These are phyloP conservation scores for Quercus gilva DNA, from an alignment of 306 rosid species.

Conservation along the genomic window DNA sequence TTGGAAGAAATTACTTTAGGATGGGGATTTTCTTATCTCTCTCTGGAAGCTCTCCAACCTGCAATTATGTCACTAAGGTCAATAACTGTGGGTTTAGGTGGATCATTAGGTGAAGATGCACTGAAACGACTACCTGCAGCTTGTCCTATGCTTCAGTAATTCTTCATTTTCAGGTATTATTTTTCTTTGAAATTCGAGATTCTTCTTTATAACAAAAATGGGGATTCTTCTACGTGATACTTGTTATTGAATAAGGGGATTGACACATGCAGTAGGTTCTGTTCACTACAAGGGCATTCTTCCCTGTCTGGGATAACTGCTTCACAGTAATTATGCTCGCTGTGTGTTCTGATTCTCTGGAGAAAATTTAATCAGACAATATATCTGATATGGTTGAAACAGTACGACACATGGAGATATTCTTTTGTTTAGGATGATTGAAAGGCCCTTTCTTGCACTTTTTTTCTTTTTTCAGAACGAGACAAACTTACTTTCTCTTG, in stretches of 20 bases:
- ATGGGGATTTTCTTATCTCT: slow-evolving; percentile 73
- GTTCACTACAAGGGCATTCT: not conserved
- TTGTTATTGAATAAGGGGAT: no score
- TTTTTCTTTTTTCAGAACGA: not conserved
- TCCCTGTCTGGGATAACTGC: not conserved
- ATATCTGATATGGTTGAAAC: not conserved
- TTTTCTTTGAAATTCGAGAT: slow-evolving; percentile 22
- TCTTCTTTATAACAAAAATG: not conserved
- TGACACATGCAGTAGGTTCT: no score
- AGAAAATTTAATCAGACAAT: not conserved
- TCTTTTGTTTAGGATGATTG: not conserved
- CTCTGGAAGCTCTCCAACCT: slow-evolving; percentile 61
- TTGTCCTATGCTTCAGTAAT: slow-evolving; percentile 58
- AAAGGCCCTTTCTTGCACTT: not conserved
- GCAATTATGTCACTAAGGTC: slow-evolving; percentile 52
- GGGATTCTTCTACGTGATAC: not conserved
- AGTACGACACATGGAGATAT: not conserved
- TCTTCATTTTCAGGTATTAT: slow-evolving; percentile 70
- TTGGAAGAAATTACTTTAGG: slow-evolving; percentile 74
- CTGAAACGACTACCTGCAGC: slow-evolving; percentile 42
- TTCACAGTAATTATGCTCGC: not conserved
- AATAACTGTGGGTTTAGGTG: slow-evolving; percentile 68
- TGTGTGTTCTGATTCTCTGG: not conserved
- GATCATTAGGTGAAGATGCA: slow-evolving; percentile 59
- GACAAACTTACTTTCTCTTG: not conserved